Evolutionary conservation across 2,329 filamentous ascomycete genomes (phyloP).

Genomic region (Pyrenophora teres): DNA sequence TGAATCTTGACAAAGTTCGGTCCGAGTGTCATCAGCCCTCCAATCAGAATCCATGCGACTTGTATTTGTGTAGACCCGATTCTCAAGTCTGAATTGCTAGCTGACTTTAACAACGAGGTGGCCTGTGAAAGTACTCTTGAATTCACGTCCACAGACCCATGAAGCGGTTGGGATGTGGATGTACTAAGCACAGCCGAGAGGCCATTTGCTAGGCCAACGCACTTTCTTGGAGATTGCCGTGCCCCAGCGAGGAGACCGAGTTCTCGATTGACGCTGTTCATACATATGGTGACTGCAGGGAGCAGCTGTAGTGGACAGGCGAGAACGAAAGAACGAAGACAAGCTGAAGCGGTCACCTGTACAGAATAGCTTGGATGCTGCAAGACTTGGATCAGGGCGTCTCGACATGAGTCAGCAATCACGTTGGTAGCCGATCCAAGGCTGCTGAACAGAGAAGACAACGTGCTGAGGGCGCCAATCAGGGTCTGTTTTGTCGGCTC

Average conservation of each 20-base stretch:
- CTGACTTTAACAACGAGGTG: constrained; percentile 88
- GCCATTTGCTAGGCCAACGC: constrained; percentile 89
- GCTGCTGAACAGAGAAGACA: constrained; percentile 76
- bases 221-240: constrained; percentile 78
- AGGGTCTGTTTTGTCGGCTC: constrained; percentile 89
- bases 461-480: constrained; percentile 75
- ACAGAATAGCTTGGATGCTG: constrained; percentile 97
- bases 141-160: constrained; percentile 94
- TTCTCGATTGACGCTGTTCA: constrained; percentile 92
- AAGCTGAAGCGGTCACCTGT: constrained; percentile 85
- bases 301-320: constrained; percentile 91
- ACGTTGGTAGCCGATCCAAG: constrained; percentile 80
- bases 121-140: constrained; percentile 89
- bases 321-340: constrained; percentile 82
- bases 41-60: constrained; percentile 96
- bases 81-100: constrained; percentile 85
- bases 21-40: constrained; percentile 92
- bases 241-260: constrained; percentile 75
- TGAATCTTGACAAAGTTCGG: constrained; percentile 99
- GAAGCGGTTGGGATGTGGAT: constrained; percentile 83
- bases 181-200: constrained; percentile 89
- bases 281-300: constrained; percentile 89
- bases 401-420: constrained; percentile 82
- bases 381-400: constrained; percentile 85
- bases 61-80: constrained; percentile 94